Evolutionary conservation across 169 alveolate genomes (phyloP).

Genomic region (Eimeria tenella): DNA sequence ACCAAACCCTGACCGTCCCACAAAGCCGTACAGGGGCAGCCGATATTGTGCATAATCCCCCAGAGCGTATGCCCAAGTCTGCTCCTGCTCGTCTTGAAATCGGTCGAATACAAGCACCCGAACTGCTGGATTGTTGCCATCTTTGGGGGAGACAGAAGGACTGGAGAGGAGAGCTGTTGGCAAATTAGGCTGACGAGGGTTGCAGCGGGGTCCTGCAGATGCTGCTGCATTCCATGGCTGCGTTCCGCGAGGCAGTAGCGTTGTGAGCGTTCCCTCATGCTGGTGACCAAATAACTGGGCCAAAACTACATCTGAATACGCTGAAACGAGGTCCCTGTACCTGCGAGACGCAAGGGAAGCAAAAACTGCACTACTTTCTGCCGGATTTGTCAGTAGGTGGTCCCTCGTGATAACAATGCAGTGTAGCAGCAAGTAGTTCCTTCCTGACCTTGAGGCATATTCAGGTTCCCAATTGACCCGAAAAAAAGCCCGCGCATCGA

Average conservation of each 20-base stretch:
- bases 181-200: constrained; percentile 19
- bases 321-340: constrained; percentile 31
- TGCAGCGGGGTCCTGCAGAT: constrained; percentile 54
- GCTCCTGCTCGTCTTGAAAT: background rate
- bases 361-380: background rate
- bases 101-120: constrained; percentile 21
- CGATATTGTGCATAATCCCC: constrained; percentile 30
- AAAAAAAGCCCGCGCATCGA: background rate
- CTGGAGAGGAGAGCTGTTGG: constrained; percentile 43
- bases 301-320: constrained; percentile 16
- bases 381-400: background rate
- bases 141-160: constrained; percentile 32
- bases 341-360: background rate
- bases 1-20: constrained; percentile 40
- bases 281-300: constrained; percentile 29
- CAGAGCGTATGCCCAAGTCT: background rate
- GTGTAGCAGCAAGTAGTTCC: background rate
- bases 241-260: background rate
- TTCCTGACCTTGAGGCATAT: background rate
- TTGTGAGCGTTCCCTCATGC: constrained; percentile 40
- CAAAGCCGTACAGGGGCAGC: constrained; percentile 36
- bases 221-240: constrained; percentile 37
- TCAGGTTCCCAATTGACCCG: background rate
- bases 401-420: background rate
- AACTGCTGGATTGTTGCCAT: constrained; percentile 38